phyloP scores from a whole-genome alignment of 768 basidiomycete species.

The Agrocybe praecox region DNA sequence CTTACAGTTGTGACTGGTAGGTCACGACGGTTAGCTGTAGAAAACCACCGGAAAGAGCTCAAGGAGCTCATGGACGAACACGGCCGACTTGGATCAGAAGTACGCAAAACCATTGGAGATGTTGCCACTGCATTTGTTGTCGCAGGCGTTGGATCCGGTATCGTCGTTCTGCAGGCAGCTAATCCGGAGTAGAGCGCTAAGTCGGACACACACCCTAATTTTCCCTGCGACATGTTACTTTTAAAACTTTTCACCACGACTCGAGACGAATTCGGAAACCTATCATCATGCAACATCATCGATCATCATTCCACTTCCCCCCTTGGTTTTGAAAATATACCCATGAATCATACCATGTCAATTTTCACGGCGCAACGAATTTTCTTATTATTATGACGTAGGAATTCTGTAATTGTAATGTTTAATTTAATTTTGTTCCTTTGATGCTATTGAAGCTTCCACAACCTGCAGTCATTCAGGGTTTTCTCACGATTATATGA shows the following conservation, averaged over 20 bases:
- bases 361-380: no score
- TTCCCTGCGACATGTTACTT: not conserved
- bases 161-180: conserved; percentile 74
- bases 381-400: no score
- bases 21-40: conserved; percentile 70
- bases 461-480: no score
- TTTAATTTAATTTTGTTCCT: no score
- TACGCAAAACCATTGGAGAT: conserved; percentile 85
- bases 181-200: not conserved
- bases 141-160: conserved; percentile 54
- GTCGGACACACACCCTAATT: not conserved
- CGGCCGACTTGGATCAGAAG: conserved; percentile 57
- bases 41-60: conserved; percentile 74
- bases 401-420: no score
- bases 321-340: no score
- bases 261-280: not conserved
- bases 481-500: no score
- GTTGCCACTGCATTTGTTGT: conserved; percentile 78
- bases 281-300: no score
- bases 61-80: conserved; percentile 61
- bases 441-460: no score
- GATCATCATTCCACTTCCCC: no score
- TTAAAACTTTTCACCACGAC: not conserved
- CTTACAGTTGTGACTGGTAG: conserved; percentile 75
- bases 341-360: no score